These are phyloP conservation scores for Scalesia atractyloides DNA, from an alignment of 129 eudicot genomes.

Conservation along the genomic window DNA sequence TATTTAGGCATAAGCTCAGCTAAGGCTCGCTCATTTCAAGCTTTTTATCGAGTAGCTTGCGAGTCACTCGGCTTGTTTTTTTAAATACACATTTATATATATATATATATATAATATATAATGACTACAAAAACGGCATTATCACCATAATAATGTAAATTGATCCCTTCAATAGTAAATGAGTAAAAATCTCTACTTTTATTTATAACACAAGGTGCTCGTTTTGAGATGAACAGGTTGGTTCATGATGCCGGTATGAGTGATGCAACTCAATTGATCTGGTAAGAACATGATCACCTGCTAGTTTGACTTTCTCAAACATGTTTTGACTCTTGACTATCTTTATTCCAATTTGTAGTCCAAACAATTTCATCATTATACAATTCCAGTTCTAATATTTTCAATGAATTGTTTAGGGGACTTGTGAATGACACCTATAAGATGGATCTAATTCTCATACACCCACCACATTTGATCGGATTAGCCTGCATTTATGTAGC, in stretches of 20 bases:
- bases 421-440: conserved; percentile 92
- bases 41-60: no score
- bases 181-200: not conserved
- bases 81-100: not conserved
- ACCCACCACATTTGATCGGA: conserved; percentile 94
- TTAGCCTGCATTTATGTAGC: conserved; percentile 92
- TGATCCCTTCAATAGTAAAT: not conserved
- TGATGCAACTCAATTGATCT: conserved; percentile 78
- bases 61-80: not conserved
- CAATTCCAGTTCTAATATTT: not conserved
- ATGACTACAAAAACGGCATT: not conserved
- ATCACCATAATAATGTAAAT: not conserved
- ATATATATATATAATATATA: not conserved
- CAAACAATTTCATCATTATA: conserved; percentile 12
- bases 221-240: conserved; percentile 47
- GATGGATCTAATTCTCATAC: conserved; percentile 86
- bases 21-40: no score
- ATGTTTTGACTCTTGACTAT: not conserved
- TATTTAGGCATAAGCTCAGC: no score
- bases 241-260: conserved; percentile 94
- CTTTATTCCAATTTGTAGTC: not conserved
- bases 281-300: conserved; percentile 48
- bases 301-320: conserved; percentile 9
- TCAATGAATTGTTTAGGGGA: conserved; percentile 56
- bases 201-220: not conserved